Percentiles rank a stretch among this genome's conserved stretches.
Evolutionary conservation across 208 protist species (phyloP).

Genomic region (Acanthamoeba royreba): DNA sequence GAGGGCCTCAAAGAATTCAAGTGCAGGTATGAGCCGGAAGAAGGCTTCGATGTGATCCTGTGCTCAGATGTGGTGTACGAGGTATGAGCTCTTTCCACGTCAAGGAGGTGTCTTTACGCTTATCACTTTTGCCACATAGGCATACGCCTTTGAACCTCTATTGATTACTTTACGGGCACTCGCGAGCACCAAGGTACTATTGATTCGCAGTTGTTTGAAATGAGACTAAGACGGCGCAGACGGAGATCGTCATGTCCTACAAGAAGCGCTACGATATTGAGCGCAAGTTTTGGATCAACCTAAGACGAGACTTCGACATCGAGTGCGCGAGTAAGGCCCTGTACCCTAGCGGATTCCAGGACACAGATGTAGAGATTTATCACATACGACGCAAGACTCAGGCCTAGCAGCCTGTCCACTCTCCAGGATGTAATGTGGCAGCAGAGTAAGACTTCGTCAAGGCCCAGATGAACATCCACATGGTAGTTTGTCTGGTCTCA

Average conservation of each 20-base stretch:
- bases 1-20: neutral
- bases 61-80: neutral
- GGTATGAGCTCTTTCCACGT: neutral
- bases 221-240: no score
- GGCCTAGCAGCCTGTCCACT: no score
- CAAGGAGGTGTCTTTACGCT: neutral
- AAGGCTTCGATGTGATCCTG: neutral
- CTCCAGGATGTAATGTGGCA: no score
- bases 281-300: neutral
- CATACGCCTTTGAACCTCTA: neutral
- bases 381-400: neutral
- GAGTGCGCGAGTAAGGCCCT: neutral
- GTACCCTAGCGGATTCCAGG: neutral
- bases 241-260: neutral
- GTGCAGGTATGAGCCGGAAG: neutral
- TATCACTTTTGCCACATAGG: neutral
- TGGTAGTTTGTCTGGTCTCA: no score
- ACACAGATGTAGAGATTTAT: neutral
- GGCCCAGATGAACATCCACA: no score
- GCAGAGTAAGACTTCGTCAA: no score
- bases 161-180: neutral
- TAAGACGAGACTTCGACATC: neutral
- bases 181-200: neutral
- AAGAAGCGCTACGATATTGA: neutral
- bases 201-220: no score